These are phyloP conservation scores for Skeletonema potamos DNA, from an alignment of 108 stramenopile species.

Conservation along the genomic window DNA sequence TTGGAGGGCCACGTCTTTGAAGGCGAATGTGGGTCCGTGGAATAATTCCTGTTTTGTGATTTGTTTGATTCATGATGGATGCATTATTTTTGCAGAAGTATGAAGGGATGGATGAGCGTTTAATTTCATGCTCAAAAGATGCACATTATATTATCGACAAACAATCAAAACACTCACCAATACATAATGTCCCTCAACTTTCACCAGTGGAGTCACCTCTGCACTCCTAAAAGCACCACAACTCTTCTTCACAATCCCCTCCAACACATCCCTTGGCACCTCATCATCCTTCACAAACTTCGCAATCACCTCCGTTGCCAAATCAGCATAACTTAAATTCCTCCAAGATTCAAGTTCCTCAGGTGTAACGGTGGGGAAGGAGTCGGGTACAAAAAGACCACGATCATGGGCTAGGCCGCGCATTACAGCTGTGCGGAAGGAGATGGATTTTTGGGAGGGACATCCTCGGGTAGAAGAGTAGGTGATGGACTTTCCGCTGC, in stretches of 20 bases:
- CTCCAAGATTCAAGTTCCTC: conserved; percentile 86
- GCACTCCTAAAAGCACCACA: conserved; percentile 84
- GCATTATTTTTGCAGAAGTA: background rate
- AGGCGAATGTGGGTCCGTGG: conserved; percentile 98
- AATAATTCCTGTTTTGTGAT: conserved; percentile 87
- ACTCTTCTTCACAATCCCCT: conserved; percentile 85
- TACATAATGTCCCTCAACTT: conserved; percentile 74
- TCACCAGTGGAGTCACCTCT: conserved; percentile 91
- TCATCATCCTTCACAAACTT: conserved; percentile 93
- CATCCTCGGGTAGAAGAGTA: conserved; percentile 95
- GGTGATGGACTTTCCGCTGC: conserved; percentile 56
- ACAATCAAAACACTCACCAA: conserved; percentile 61
- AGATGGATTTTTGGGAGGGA: conserved; percentile 68
- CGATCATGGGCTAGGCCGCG: conserved; percentile 94
- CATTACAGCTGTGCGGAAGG: conserved; percentile 94
- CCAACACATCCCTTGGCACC: conserved; percentile 81
- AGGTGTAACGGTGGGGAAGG: conserved; percentile 70
- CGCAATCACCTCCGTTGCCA: conserved; percentile 88
- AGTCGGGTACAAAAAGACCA: conserved; percentile 96
- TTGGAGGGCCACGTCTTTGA: conserved; percentile 99
- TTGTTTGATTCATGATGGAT: background rate
- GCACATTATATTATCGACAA: background rate
- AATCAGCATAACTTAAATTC: conserved; percentile 63
- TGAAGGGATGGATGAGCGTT: background rate
- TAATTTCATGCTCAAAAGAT: background rate